Evolutionary conservation across 2,329 filamentous ascomycete species (phyloP).

Genomic region (Neonectria sp.): DNA sequence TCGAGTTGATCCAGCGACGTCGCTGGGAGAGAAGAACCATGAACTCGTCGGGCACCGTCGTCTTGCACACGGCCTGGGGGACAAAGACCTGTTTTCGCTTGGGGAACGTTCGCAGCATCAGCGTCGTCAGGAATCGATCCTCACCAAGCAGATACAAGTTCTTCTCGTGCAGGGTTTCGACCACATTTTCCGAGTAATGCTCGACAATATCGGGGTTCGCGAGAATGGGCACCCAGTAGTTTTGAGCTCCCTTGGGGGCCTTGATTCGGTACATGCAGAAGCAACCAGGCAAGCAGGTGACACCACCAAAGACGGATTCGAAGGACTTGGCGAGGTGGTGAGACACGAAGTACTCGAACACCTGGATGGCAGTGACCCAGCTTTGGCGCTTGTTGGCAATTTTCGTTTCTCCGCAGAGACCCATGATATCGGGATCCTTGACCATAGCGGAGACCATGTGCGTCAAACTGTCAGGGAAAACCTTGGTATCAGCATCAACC

Average conservation of each 20-base stretch:
- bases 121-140: slow-evolving; percentile 94
- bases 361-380: slow-evolving; percentile 98
- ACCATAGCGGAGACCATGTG: slow-evolving; percentile 99
- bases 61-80: slow-evolving; percentile 98
- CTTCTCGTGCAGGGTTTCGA: slow-evolving; percentile 98
- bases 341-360: slow-evolving; percentile 99
- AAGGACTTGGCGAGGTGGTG: slow-evolving; percentile 98
- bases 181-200: slow-evolving; percentile 99
- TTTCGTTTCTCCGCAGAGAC: slow-evolving; percentile 98
- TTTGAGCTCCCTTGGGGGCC: slow-evolving; percentile 96
- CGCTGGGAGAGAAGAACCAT: slow-evolving; percentile 93
- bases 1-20: slow-evolving; percentile 99
- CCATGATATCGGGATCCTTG: slow-evolving; percentile 99
- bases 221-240: slow-evolving; percentile 99
- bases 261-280: slow-evolving; percentile 99
- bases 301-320: slow-evolving; percentile 98
- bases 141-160: slow-evolving; percentile 92
- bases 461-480: slow-evolving; percentile 97
- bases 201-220: slow-evolving; percentile 99
- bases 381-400: slow-evolving; percentile 97
- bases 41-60: slow-evolving; percentile 94
- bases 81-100: slow-evolving; percentile 99
- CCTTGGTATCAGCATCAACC: slow-evolving; percentile 99
- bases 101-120: slow-evolving; percentile 98
- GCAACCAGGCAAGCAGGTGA: slow-evolving; percentile 97